These are phyloP conservation scores for Talaromyces stipitatus DNA, from an alignment of 495 filamentous ascomycete genomes.

Conservation along the genomic window DNA sequence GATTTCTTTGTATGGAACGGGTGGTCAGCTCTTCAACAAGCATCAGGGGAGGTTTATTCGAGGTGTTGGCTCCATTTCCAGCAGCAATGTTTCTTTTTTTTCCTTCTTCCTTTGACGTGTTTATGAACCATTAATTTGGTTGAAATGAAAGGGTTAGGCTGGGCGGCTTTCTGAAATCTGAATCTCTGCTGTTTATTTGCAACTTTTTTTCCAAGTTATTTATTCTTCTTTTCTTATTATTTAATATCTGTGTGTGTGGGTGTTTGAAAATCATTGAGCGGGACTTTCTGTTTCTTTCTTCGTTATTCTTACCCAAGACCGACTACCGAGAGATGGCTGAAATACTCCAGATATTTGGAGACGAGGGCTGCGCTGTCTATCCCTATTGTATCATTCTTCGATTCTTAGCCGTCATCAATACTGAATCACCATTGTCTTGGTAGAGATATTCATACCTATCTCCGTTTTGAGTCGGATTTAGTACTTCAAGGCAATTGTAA, in stretches of 20 bases:
- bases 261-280: neutral
- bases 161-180: neutral
- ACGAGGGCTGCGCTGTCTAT: too few relatives aligned
- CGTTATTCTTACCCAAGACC: neutral
- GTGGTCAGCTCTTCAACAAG: neutral
- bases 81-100: neutral
- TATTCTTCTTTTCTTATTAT: neutral
- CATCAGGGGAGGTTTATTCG: neutral
- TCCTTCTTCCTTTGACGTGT: neutral
- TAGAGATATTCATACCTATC: too few relatives aligned
- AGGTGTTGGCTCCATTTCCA: neutral
- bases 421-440: too few relatives aligned
- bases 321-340: neutral
- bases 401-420: too few relatives aligned
- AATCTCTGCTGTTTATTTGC: neutral
- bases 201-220: neutral
- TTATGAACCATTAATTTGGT: neutral
- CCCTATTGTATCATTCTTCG: too few relatives aligned
- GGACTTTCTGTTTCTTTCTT: neutral
- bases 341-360: too few relatives aligned
- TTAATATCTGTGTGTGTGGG: neutral
- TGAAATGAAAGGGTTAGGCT: neutral
- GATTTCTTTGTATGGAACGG: neutral
- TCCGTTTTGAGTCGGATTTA: too few relatives aligned
- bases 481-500: too few relatives aligned